Percentiles rank a stretch among this genome's conserved stretches.
These are phyloP conservation scores for Hemerocallis citrina DNA, from an alignment of 106 monocot genomes.

Conservation along the genomic window DNA sequence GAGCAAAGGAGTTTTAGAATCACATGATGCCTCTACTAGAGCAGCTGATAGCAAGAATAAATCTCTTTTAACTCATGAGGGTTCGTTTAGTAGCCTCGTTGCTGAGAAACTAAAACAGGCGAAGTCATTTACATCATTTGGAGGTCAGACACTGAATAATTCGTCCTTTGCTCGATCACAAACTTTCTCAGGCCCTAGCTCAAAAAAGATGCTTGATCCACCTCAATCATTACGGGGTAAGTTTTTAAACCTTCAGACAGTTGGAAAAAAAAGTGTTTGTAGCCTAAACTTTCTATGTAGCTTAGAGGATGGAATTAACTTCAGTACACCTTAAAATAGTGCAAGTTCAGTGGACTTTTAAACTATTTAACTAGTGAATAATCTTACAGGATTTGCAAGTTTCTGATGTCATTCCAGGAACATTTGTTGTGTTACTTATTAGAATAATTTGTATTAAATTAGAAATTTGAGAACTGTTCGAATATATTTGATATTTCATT, in stretches of 20 bases:
- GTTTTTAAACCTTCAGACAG: background rate
- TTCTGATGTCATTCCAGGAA: no score
- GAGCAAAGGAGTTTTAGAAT: slow-evolving; percentile 19
- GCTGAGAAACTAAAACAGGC: slow-evolving; percentile 19
- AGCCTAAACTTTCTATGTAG: no score
- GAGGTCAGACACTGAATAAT: slow-evolving; percentile 11
- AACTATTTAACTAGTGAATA: no score
- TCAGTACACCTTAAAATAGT: no score
- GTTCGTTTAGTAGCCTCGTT: slow-evolving; percentile 30
- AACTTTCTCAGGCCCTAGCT: slow-evolving; percentile 11
- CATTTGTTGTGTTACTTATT: no score
- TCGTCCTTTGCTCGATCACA: slow-evolving; percentile 13
- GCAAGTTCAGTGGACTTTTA: no score
- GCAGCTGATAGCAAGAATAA: slow-evolving; percentile 13
- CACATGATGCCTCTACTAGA: background rate
- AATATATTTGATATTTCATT: no score
- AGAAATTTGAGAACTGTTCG: no score
- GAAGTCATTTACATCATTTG: slow-evolving; percentile 6
- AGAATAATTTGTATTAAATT: no score
- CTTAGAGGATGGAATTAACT: no score
- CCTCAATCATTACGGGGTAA: slow-evolving; percentile 34
- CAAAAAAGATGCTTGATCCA: slow-evolving; percentile 6
- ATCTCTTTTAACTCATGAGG: slow-evolving; percentile 17
- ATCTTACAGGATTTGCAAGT: no score
- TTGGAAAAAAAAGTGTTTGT: no score